Evolutionary conservation across 106 monocot genomes (phyloP).

Genomic region (Hemerocallis citrina): DNA sequence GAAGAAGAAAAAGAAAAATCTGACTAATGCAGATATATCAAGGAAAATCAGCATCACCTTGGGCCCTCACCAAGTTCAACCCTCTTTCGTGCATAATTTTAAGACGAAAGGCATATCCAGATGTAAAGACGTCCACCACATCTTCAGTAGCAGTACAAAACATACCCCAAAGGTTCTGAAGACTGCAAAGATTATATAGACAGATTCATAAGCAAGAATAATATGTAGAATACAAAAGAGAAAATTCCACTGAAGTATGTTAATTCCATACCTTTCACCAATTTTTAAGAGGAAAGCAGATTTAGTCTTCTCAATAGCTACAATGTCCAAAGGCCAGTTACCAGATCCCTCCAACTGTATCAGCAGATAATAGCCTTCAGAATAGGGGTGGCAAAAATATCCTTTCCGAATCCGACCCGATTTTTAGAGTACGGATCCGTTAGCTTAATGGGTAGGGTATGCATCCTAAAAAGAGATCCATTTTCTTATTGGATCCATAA

Average conservation of each 20-base stretch:
- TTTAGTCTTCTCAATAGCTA: constrained; percentile 90
- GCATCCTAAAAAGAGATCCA: too few relatives aligned
- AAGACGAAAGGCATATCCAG: constrained; percentile 91
- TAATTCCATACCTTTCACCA: constrained; percentile 54
- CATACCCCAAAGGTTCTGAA: constrained; percentile 55
- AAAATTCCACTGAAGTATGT: not conserved
- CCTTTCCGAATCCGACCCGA: too few relatives aligned
- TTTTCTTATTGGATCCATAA: too few relatives aligned
- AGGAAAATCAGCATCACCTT: constrained; percentile 43
- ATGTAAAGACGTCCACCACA: constrained; percentile 72
- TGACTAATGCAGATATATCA: not conserved
- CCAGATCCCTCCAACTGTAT: constrained; percentile 90
- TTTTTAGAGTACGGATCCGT: too few relatives aligned
- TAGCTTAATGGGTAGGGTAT: too few relatives aligned
- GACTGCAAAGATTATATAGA: constrained; percentile 31
- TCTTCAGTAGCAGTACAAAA: constrained; percentile 64
- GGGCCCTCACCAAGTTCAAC: constrained; percentile 31
- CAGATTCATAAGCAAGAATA: constrained; percentile 1
- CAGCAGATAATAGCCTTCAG: constrained; percentile 7
- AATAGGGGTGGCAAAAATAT: too few relatives aligned
- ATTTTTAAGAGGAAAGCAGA: constrained; percentile 87
- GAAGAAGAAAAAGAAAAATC: not conserved
- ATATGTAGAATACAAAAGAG: not conserved
- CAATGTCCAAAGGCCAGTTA: constrained; percentile 77
- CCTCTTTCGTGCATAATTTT: constrained; percentile 85